Evolutionary conservation across 2,329 filamentous ascomycete species (phyloP).

Genomic region (Rhinocladiella similis): DNA sequence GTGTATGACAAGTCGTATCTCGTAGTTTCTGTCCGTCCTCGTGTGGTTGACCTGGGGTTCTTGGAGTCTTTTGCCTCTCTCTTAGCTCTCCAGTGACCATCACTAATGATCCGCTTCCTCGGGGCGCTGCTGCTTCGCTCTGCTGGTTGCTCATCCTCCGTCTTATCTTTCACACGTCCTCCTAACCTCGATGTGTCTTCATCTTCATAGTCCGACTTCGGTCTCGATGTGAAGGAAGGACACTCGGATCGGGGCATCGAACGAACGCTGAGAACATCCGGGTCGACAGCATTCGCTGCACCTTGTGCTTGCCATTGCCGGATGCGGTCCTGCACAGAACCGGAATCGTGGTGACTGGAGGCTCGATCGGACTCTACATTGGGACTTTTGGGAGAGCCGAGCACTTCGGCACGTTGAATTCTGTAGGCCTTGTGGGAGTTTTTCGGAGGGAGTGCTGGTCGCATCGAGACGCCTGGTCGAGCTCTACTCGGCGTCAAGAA

Average conservation of each 20-base stretch:
- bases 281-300: slow-evolving; percentile 47
- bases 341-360: slow-evolving; percentile 57
- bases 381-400: slow-evolving; percentile 11
- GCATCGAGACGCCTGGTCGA: slow-evolving; percentile 36
- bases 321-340: slow-evolving; percentile 75
- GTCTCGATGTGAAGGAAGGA: slow-evolving; percentile 10
- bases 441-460: slow-evolving; percentile 33
- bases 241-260: slow-evolving; percentile 25
- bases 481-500: neutral
- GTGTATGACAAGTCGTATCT: slow-evolving; percentile 25
- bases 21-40: slow-evolving; percentile 25
- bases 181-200: slow-evolving; percentile 8
- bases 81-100: slow-evolving; percentile 74
- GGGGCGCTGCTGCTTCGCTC: slow-evolving; percentile 61
- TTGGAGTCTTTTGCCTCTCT: slow-evolving; percentile 6
- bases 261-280: slow-evolving; percentile 28
- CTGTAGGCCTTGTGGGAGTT: slow-evolving; percentile 29
- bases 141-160: slow-evolving; percentile 23
- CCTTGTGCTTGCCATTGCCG: slow-evolving; percentile 82
- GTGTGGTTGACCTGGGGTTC: neutral
- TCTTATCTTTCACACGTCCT: slow-evolving; percentile 20
- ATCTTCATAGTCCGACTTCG: slow-evolving; percentile 16
- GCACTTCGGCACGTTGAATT: slow-evolving; percentile 5
- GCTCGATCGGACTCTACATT: slow-evolving; percentile 20
- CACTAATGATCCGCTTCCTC: slow-evolving; percentile 89